Evolutionary conservation across 805 yeast genomes (phyloP).

Genomic region (Barnettozyma wickerhamii): DNA sequence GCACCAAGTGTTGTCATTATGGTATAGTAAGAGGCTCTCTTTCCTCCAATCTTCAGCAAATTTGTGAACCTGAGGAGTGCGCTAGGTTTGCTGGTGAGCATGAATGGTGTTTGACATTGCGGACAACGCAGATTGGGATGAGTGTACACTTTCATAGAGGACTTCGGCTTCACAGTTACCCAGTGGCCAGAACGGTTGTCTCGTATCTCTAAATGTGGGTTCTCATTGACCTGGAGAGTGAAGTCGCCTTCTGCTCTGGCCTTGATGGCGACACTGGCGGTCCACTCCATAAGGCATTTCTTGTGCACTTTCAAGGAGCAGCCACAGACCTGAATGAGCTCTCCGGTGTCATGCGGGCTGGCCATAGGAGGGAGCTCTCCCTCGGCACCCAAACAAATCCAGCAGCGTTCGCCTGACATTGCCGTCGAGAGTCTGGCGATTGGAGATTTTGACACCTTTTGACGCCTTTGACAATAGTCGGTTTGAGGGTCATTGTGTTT

Average conservation of each 20-base stretch:
- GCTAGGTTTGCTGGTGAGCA: slow-evolving; percentile 22
- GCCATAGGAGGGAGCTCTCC: slow-evolving; percentile 17
- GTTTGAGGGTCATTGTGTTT: no score
- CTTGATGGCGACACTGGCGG: slow-evolving; percentile 24
- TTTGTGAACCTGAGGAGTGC: slow-evolving; percentile 11
- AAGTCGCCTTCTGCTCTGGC: slow-evolving; percentile 6
- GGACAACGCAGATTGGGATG: slow-evolving; percentile 29
- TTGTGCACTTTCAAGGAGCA: slow-evolving; percentile 36
- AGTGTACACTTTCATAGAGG: slow-evolving; percentile 6
- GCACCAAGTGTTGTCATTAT: slow-evolving; percentile 15
- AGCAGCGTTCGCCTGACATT: slow-evolving; percentile 13
- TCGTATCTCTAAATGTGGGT: slow-evolving; percentile 1
- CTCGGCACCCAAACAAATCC: slow-evolving; percentile 16
- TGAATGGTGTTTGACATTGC: slow-evolving; percentile 32
- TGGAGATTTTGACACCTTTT: neutral
- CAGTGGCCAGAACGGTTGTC: neutral
- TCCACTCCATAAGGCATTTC: slow-evolving; percentile 35
- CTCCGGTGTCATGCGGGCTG: slow-evolving; percentile 27
- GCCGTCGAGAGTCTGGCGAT: no score
- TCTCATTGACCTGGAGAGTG: neutral
- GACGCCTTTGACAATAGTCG: no score
- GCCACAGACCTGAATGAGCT: slow-evolving; percentile 33
- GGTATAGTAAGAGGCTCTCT: neutral
- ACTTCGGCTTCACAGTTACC: slow-evolving; percentile 2
- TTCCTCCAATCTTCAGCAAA: slow-evolving; percentile 16